Evolutionary conservation across 768 basidiomycete genomes (phyloP).

Genomic region (Russula lepida): DNA sequence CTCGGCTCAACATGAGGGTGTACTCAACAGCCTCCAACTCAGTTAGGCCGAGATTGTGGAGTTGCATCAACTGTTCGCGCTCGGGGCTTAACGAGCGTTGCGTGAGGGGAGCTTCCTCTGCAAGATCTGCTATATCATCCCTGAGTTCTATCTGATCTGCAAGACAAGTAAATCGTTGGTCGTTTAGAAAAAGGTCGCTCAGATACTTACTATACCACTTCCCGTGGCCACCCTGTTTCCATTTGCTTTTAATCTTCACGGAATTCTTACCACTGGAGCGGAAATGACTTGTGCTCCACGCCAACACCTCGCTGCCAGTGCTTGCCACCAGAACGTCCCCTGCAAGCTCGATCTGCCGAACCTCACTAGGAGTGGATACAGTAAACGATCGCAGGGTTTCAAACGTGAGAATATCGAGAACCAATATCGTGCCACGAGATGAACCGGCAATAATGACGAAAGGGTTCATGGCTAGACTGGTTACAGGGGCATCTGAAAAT

Average conservation of each 20-base stretch:
- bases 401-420: conserved; percentile 63
- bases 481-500: conserved; percentile 54
- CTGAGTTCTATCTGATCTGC: conserved; percentile 58
- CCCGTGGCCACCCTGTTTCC: conserved; percentile 20
- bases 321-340: conserved; percentile 48
- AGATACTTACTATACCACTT: conserved; percentile 34
- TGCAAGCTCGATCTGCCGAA: conserved; percentile 50
- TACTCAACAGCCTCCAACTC: conserved; percentile 75
- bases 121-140: conserved; percentile 52
- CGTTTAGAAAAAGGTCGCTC: not conserved
- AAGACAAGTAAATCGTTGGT: not conserved
- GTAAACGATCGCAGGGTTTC: conserved; percentile 47
- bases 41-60: conserved; percentile 59
- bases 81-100: conserved; percentile 39
- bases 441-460: conserved; percentile 60
- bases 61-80: conserved; percentile 46
- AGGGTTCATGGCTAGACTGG: conserved; percentile 54
- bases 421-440: conserved; percentile 44
- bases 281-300: conserved; percentile 56
- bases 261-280: conserved; percentile 27
- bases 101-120: conserved; percentile 38
- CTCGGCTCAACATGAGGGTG: conserved; percentile 75
- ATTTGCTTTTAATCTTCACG: conserved; percentile 24
- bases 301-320: conserved; percentile 53
- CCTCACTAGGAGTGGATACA: conserved; percentile 34